Evolutionary conservation across 2,329 filamentous ascomycete genomes (phyloP), one percentile per base, ranked within the genome.

Genomic region (Botryosphaeria agaves): DNA sequence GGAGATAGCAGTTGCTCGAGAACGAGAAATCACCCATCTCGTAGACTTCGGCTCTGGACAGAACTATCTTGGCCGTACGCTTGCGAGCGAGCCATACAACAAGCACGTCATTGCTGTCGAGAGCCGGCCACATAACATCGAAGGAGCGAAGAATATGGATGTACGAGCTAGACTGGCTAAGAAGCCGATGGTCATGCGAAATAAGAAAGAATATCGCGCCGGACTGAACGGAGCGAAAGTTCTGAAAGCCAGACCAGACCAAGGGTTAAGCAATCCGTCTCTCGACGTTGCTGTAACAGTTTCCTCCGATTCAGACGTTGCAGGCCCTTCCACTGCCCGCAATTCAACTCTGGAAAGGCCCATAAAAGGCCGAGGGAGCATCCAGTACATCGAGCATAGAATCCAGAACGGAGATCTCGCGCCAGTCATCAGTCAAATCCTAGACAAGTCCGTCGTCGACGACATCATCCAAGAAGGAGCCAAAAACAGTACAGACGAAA

Each of bases 31-130:
- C 36, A 81, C 83, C 0, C 85, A 95, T 56, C 73, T 93, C 34
- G 76, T 95, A 29, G 89, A 98, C 55, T 93, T 95, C 52, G 89
- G 89, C 17, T 93, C 84, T 31, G 89, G 89, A 0, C 87, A 95
- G 51, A 95, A 94, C 47, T 98, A 98, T 46, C 72, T 98, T 3
- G 87, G 89, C 1, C 69, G 89, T 27, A 79, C 82, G 1, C 62
- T 98, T 34, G 87, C 87, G 9, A 83, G 77, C 37, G 65, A 75
- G 32, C 84, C 85, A 1, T 93, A 92, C 56, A 81, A 85, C 45
- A 74, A 76, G 43, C 72, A 84, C 40, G 78, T 95, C 26, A 73
- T 95, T 32, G 89, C 87, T 1, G 83, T 98, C 19, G 89, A 98
- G 54, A 80, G 83, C 34, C 74, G 76, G 38, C 75, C 81, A 44